Evolutionary conservation across 768 basidiomycete genomes (phyloP), one percentile per base, ranked within the genome.

Genomic region (Leucosporidium yakuticum): DNA sequence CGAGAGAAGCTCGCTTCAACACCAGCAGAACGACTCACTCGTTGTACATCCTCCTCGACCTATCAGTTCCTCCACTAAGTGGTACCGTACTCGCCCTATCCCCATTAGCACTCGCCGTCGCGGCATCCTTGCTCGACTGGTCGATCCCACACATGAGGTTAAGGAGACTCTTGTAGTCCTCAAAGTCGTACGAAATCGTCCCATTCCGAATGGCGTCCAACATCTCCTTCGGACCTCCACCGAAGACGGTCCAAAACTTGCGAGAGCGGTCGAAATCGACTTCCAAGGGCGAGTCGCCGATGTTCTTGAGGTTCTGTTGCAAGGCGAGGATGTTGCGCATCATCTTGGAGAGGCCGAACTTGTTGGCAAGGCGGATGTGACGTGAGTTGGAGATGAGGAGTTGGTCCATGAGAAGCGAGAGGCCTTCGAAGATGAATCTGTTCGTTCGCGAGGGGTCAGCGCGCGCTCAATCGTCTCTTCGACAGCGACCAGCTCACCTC

Each of bases 91-190:
- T n/a, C 21, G 44, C 20, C 17, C n/a, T 25, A n/a, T 27, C 23
- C n/a, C 58, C 25, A 44, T 44, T 44, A 44, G 39, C 39, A 44
- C 39, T 44, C 39, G 44, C 21, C 5, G 44, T n/a, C 20, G 29
- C 34, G 34, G 53, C 63, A 56, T 73, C 71, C 59, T 73, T 73
- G n/a, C 62, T 59, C 17, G 67, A 70, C 63, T 83, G 85, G 75
- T 90, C 86, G 47, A 92, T 85, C 21, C 89, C 90, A 76, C 92
- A 95, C 74, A 91, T 91, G 48, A 97, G 83, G 74, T 86, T 88
- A 58, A 97, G 83, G 83, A 98, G 92, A 12, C 85, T 84, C 77
- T 92, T 89, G 79, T 95, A 97, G 76, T 97, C 90, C 72, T 95
- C 93, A 73, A 96, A 95, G 6, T 83, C 85, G 80, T 91, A 97